phyloP scores from a whole-genome alignment of 495 filamentous ascomycete species.

The Xylaria flabelliformis region DNA sequence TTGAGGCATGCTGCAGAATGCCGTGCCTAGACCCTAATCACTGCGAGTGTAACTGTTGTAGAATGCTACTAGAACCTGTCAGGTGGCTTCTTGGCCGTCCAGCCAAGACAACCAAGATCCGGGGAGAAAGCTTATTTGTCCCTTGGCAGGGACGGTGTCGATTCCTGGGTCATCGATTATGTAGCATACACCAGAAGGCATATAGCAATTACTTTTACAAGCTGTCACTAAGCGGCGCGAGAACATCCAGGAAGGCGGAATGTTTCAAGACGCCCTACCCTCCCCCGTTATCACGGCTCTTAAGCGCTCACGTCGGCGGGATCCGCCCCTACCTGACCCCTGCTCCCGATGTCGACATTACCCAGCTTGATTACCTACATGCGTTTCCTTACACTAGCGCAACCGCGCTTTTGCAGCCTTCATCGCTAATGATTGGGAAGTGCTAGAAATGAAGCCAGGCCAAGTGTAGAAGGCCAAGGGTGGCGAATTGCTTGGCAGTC shows the following conservation, averaged over 20 bases:
- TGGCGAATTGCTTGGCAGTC: neutral
- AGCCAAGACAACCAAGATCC: conserved; percentile 15
- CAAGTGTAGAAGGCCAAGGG: conserved; percentile 23
- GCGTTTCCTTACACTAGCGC: conserved; percentile 1
- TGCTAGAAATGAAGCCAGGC: conserved; percentile 15
- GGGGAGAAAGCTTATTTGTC: conserved; percentile 25
- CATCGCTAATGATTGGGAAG: neutral
- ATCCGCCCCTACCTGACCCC: conserved; percentile 9
- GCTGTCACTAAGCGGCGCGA: neutral
- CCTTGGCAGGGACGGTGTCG: conserved; percentile 14
- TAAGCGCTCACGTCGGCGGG: conserved; percentile 10
- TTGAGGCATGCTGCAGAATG: conserved; percentile 4
- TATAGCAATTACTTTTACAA: neutral
- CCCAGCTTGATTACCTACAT: neutral
- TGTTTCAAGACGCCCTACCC: neutral
- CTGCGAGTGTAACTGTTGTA: neutral
- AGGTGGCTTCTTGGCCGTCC: neutral
- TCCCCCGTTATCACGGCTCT: neutral
- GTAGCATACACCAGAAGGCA: neutral
- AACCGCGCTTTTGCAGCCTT: neutral
- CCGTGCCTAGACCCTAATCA: conserved; percentile 14
- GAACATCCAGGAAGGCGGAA: neutral
- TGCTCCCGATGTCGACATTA: conserved; percentile 10
- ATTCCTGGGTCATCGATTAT: neutral
- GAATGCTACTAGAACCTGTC: conserved; percentile 1